These are phyloP conservation scores for Chlorencoelia australis DNA, from an alignment of 2,329 filamentous ascomycete genomes.

Conservation along the genomic window DNA sequence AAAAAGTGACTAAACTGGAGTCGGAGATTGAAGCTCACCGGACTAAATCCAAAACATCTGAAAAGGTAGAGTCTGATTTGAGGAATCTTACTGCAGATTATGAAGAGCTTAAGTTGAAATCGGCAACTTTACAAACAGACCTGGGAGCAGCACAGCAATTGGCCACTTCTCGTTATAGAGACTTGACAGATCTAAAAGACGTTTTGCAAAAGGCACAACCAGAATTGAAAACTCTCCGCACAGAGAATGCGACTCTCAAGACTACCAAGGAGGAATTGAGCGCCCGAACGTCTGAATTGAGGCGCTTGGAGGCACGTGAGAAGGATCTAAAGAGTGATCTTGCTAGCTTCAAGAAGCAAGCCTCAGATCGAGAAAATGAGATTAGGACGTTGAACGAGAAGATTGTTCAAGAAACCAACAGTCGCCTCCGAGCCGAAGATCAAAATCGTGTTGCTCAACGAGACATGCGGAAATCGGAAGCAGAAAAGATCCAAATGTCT, in stretches of 20 bases:
- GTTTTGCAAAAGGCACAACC: slow-evolving; percentile 77
- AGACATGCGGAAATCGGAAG: slow-evolving; percentile 68
- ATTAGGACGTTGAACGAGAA: slow-evolving; percentile 70
- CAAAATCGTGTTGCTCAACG: slow-evolving; percentile 63
- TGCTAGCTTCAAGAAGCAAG: slow-evolving; percentile 55
- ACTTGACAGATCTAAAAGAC: slow-evolving; percentile 70
- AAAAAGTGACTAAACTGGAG: slow-evolving; percentile 58
- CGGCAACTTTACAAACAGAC: slow-evolving; percentile 65
- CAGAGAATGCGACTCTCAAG: slow-evolving; percentile 68
- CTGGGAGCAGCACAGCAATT: slow-evolving; percentile 78
- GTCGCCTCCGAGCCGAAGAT: slow-evolving; percentile 67
- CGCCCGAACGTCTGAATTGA: slow-evolving; percentile 50
- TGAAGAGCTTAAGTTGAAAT: slow-evolving; percentile 61
- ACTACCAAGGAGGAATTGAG: slow-evolving; percentile 64
- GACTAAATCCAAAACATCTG: slow-evolving; percentile 20
- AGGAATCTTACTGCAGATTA: slow-evolving; percentile 40
- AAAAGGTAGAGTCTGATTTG: slow-evolving; percentile 22
- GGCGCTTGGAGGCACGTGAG: slow-evolving; percentile 70
- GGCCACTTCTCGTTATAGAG: slow-evolving; percentile 79
- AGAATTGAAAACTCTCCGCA: slow-evolving; percentile 68
- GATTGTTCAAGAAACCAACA: slow-evolving; percentile 62
- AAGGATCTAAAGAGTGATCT: slow-evolving; percentile 72
- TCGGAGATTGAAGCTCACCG: slow-evolving; percentile 46
- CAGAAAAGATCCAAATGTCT: slow-evolving; percentile 67
- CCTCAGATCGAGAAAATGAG: slow-evolving; percentile 66